Conservation (phyloP, 805 yeast species). For the Cyberlindnera maclurae region DNA sequence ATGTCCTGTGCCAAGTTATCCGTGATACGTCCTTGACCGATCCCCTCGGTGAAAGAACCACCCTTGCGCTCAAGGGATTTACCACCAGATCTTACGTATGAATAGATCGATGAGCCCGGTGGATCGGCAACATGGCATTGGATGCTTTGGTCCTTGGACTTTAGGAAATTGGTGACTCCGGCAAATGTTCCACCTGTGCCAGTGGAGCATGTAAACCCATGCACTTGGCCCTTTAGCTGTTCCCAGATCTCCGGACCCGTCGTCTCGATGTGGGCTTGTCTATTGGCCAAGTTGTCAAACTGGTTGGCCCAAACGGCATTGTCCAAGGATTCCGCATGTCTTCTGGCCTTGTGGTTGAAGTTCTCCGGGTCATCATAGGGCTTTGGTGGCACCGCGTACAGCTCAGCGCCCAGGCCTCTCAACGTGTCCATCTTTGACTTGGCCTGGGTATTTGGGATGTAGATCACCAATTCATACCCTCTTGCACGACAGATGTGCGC, state of each 20-base stretch:
- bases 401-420: constrained; percentile 76
- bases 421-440: constrained; percentile 72
- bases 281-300: constrained; percentile 81
- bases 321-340: constrained; percentile 68
- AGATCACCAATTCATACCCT: constrained; percentile 79
- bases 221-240: constrained; percentile 69
- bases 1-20: constrained; percentile 71
- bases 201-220: constrained; percentile 83
- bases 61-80: constrained; percentile 66
- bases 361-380: constrained; percentile 77
- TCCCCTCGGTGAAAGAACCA: constrained; percentile 89
- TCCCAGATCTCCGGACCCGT: constrained; percentile 94
- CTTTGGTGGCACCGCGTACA: constrained; percentile 82
- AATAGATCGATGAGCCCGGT: constrained; percentile 82
- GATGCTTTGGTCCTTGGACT: constrained; percentile 53
- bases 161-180: constrained; percentile 74
- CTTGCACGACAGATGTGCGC: constrained; percentile 76
- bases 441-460: constrained; percentile 89
- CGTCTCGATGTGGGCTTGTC: constrained; percentile 81
- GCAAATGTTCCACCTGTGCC: constrained; percentile 94
- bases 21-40: constrained; percentile 93
- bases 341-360: constrained; percentile 79
- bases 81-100: constrained; percentile 68
- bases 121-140: constrained; percentile 82
- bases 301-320: constrained; percentile 94